Evolutionary conservation across 2,329 filamentous ascomycete species (phyloP), one percentile per base, ranked within the genome.

Genomic region (Furcasterigmium furcatum): DNA sequence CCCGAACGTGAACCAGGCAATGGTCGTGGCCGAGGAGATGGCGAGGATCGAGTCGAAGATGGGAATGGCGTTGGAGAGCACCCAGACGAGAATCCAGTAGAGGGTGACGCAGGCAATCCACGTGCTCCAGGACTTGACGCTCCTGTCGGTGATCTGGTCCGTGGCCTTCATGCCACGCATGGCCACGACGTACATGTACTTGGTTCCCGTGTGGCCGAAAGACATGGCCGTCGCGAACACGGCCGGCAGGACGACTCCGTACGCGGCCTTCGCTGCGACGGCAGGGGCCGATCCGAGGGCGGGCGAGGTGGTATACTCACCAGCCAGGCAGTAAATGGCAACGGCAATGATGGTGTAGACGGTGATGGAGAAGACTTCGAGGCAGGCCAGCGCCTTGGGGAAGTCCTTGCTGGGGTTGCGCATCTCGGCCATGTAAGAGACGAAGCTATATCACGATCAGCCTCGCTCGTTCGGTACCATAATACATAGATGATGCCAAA

Each of bases 21-120:
- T 60, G 48, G 61, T 61, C 27, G 61, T 64, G 14, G 64, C 64
- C 4, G 62, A 64, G 19, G 63, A 58, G 40, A 67, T 64, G 27
- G 61, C 58, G 30, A 67, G 45, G 53, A 67, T 66, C 9, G 62
- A 65, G 53, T 66, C 60, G 48, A 67, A 67, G 30, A 66, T 56
- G 45, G 64, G 64, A 44, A 67, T 63, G 25, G 64, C 62, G 49
- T 62, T 64, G 52, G 64, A 63, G 30, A 67, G 48, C 43, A 64
- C 45, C 50, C 66, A 67, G 44, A 56, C 59, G 21, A 62, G 45
- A 16, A 56, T 14, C 63, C 63, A 66, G 57, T 65, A 65, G 34
- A 58, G 3, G 36, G 57, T 62, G 39, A 59, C 62, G 42, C 59
- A 58, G 20, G 49, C 53, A 46, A 67, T 55, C 64, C 64, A 66